phyloP scores from a whole-genome alignment of 768 basidiomycete species.

The Amanita rubescens region DNA sequence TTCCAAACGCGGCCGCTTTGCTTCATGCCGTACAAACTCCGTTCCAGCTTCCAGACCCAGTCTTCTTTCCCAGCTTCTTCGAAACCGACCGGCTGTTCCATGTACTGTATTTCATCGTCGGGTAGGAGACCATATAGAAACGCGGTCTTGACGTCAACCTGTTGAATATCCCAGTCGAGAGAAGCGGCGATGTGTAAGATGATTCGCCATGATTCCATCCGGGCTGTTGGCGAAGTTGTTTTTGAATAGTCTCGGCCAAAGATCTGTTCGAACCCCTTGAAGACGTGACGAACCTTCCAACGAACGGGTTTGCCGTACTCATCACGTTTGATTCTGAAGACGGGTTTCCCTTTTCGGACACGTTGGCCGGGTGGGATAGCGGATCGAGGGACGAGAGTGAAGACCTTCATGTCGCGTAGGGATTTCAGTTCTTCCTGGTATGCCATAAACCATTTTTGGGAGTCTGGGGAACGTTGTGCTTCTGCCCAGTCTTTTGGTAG shows the following conservation, averaged over 20 bases:
- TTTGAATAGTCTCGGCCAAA: no score
- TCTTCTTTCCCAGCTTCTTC: constrained; percentile 15
- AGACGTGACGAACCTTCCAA: neutral
- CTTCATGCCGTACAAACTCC: constrained; percentile 30
- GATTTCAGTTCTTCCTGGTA: no score
- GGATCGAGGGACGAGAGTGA: no score
- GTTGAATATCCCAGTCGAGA: constrained; percentile 26
- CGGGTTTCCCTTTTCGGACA: no score
- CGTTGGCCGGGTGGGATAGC: no score
- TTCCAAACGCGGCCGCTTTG: constrained; percentile 31
- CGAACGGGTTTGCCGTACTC: no score
- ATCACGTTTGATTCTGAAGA: no score
- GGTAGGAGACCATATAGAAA: constrained; percentile 27
- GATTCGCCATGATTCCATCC: no score
- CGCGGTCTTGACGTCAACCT: constrained; percentile 34
- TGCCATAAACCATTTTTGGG: neutral
- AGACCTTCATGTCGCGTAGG: no score
- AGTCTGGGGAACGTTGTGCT: neutral
- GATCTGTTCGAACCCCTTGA: no score
- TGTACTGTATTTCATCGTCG: constrained; percentile 23
- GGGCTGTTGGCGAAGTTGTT: no score
- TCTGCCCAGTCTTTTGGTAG: neutral
- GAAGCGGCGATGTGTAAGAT: constrained; percentile 27
- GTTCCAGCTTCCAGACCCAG: constrained; percentile 18
- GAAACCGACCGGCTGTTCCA: constrained; percentile 30